Evolutionary conservation across 2,329 filamentous ascomycete genomes (phyloP), one percentile per base, ranked within the genome.

Genomic region (Fusarium stilboides): DNA sequence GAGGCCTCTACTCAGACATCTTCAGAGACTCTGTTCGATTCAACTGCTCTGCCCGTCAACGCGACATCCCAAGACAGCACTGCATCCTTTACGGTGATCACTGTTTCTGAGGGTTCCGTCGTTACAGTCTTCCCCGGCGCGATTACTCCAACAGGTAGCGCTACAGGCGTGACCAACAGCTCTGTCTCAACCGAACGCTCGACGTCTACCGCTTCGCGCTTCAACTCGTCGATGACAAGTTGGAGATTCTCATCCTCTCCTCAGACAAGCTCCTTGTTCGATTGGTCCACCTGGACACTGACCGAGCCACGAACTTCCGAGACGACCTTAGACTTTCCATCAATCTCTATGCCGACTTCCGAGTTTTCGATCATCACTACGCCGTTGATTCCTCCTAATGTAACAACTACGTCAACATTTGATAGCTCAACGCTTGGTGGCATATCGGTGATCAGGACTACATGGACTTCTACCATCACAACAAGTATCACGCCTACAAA

Each of bases 281-380:
- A 63, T 10, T 74, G 71, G 71, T 56, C 64, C 19, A 73, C 71
- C 28, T 58, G 54, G 20, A 63, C 64, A 13, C 19, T 71, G n/a
- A 44, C 43, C 22, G 37, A 51, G 31, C 39, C 66, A 13, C 40
- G 24, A 14, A 55, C 56, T n/a, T 47, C 49, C 10, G 15, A 22
- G 6, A 17, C 33, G 14, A 64, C 33, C 12, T 22, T 43, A 7
- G 51, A 24, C 20, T 33, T 44, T 8, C 53, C 61, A 1, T 43
- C 61, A 28, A 22, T 68, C 36, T 46, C 46, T 14, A 65, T 66
- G n/a, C 46, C 62, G 3, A 46, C 37, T 22, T 57, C 61, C 26
- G 43, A 50, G 26, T 45, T 56, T 24, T 57, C 65, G 8, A 58
- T 63, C 22, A 53, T 63, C 9, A 63, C 44, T 22, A 64, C 66